phyloP scores from a whole-genome alignment of 108 stramenopile species.

The Epithemia pelagica region DNA sequence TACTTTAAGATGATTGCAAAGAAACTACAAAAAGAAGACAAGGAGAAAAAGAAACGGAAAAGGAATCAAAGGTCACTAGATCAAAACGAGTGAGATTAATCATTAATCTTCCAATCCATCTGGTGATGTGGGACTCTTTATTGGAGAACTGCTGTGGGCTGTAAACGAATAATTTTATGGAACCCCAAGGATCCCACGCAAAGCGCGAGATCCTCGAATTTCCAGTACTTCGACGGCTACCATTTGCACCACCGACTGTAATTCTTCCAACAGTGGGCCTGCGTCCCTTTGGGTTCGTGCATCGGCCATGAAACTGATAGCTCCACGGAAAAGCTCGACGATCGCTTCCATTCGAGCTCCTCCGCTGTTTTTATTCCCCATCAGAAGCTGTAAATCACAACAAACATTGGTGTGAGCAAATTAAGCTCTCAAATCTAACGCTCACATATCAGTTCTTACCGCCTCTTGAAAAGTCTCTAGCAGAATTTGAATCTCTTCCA shows the following conservation, averaged over 20 bases:
- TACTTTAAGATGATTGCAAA: not conserved
- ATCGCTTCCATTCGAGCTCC: constrained; percentile 51
- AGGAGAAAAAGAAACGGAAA: constrained; percentile 3
- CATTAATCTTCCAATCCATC: not conserved
- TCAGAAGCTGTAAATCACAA: constrained; percentile 4
- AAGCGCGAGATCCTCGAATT: constrained; percentile 71
- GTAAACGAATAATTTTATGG: not conserved
- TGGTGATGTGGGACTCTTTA: not conserved
- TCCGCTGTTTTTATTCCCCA: constrained; percentile 5
- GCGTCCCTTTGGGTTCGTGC: constrained; percentile 50
- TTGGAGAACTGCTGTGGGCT: not conserved
- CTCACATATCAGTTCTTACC: constrained; percentile 11
- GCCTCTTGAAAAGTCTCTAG: constrained; percentile 65
- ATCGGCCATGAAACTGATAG: constrained; percentile 35
- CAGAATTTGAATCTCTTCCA: constrained; percentile 61
- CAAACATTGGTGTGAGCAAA: constrained; percentile 1
- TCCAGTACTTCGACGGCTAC: constrained; percentile 85
- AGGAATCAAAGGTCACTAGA: not conserved
- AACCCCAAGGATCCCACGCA: constrained; percentile 54
- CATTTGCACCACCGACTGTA: constrained; percentile 62
- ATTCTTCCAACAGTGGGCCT: constrained; percentile 60
- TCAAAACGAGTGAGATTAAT: not conserved
- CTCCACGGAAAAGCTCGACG: constrained; percentile 45
- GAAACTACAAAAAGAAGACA: not conserved
- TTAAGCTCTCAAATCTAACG: not conserved